phyloP scores from a whole-genome alignment of 31 red algal species.

The Pterothamnion heteromorphum region DNA sequence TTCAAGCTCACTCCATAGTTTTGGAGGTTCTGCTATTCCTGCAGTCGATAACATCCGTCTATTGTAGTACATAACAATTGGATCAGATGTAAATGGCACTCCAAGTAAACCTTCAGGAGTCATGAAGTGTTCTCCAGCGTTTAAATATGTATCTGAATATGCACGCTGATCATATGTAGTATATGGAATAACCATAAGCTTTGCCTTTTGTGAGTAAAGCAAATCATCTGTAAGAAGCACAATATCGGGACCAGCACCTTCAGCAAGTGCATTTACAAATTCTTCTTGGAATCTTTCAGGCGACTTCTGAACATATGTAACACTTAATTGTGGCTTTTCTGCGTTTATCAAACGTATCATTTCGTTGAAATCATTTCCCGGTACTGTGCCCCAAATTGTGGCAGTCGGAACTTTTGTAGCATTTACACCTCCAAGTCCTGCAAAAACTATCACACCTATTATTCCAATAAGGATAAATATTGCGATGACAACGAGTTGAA shows the following conservation, averaged over 20 bases:
- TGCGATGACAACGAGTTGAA: not conserved
- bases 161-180: not conserved
- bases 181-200: not conserved
- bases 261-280: not conserved
- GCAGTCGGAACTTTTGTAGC: not conserved
- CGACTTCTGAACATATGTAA: not conserved
- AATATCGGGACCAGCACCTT: not conserved
- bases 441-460: not conserved
- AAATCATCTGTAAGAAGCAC: not conserved
- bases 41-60: not conserved
- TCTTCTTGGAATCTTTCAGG: not conserved
- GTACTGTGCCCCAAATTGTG: not conserved
- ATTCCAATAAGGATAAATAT: not conserved
- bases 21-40: not conserved
- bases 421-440: not conserved
- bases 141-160: not conserved
- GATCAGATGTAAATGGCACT: not conserved
- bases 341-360: not conserved
- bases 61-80: slow-evolving; percentile 7
- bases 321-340: not conserved
- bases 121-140: not conserved
- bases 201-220: not conserved
- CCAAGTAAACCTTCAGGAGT: not conserved
- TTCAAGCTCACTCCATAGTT: not conserved
- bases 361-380: not conserved